Base-by-base conservation (phyloP, 2,329 filamentous ascomycete species). In the Blastomyces parvus region DNA sequence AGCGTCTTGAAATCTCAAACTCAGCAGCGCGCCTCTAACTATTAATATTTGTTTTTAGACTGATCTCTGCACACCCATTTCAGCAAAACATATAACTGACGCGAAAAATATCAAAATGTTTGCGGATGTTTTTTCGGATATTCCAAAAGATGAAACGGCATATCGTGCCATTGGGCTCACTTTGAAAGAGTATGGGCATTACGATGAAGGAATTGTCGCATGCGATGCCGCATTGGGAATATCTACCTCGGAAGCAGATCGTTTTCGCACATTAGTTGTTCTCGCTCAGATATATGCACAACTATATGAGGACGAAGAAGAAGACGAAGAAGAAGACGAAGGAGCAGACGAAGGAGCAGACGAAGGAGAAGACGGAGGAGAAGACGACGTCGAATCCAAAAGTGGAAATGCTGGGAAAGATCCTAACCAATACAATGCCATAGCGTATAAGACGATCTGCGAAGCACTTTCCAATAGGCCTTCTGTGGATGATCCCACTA, bases 141-240 rank as follows among this genome's bases (percentile, higher is more conserved):
- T 56, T 25, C 53, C 53, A 38, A 56, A n/a, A 38, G 53, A 56
- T 33, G 53, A 56, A 56, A 56, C 19, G 8, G 53, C 53, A 38
- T 56, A 56, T 38, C 53, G 33, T 38, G 53, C 53, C n/a, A 22
- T 56, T 11, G 53, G 25, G 9, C 17, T 56, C 30, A 33, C 17
- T 36, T 56, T 56, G 19, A 56, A 56, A 25, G 30, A 38, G 8
- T 11, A 56, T n/a, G 53, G 33, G n/a, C 53, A 56, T 9, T 22
- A 22, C 19, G 53, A 56, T 3, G 53, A 38, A 33, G 53, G 25
- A 22, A 56, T 56, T 38, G 33, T 22, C 30, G 53, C 53, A 22
- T 56, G 53, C 8, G 38, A 56, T 30, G 33, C 53, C 11, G 53
- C 30, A n/a, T 56, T 56, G 19, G 53, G 30, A 56, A 38, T 56